These are phyloP conservation scores for Leptomonas seymouri DNA, from an alignment of 208 protist genomes.

Conservation along the genomic window DNA sequence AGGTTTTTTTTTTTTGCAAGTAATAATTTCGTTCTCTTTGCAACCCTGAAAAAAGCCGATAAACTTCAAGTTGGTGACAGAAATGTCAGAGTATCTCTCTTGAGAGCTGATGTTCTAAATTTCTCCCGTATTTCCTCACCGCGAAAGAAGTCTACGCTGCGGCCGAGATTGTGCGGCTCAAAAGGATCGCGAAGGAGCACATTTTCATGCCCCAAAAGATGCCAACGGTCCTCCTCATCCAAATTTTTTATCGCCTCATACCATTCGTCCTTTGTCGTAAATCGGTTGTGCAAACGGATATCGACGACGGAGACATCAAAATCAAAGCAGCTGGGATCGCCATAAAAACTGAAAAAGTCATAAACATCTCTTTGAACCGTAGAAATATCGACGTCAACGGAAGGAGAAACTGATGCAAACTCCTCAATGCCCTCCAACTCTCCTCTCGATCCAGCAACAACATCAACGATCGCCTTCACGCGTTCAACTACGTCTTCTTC, in stretches of 20 bases:
- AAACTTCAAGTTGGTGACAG: neutral
- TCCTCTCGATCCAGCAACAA: neutral
- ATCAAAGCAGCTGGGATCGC: slow-evolving; percentile 50
- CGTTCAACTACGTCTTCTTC: slow-evolving; percentile 39
- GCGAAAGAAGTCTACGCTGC: slow-evolving; percentile 85
- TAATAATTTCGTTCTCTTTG: too few species aligned
- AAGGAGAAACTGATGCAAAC: slow-evolving; percentile 38
- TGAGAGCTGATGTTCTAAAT: slow-evolving; percentile 51
- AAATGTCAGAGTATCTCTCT: slow-evolving; percentile 37
- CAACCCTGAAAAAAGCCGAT: too few species aligned
- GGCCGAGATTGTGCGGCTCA: slow-evolving; percentile 72
- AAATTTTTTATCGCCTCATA: slow-evolving; percentile 33
- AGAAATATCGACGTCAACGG: slow-evolving; percentile 23
- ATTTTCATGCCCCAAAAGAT: slow-evolving; percentile 70
- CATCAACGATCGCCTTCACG: slow-evolving; percentile 24
- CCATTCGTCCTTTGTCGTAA: slow-evolving; percentile 66
- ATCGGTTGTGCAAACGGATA: slow-evolving; percentile 46
- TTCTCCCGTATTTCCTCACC: slow-evolving; percentile 69
- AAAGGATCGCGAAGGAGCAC: slow-evolving; percentile 77
- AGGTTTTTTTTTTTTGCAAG: too few species aligned
- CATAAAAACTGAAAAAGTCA: slow-evolving; percentile 69
- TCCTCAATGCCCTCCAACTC: slow-evolving; percentile 23
- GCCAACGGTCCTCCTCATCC: slow-evolving; percentile 50
- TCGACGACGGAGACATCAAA: slow-evolving; percentile 79
- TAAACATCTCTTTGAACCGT: slow-evolving; percentile 50